Evolutionary conservation across 148 eudicot species (phyloP).

Genomic region (Chenopodium berlandieri): DNA sequence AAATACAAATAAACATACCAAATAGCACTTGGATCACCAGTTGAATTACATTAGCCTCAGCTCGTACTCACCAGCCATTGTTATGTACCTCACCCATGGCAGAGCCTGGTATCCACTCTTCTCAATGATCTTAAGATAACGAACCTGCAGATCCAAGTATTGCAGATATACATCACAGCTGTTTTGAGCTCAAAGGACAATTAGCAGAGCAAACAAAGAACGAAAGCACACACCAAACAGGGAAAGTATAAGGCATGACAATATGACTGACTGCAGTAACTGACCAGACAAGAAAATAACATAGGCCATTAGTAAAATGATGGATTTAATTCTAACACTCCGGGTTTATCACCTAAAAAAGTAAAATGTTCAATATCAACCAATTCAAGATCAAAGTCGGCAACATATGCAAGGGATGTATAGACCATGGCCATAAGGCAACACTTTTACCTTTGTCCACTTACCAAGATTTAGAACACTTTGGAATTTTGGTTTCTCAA

Average conservation of each 20-base stretch:
- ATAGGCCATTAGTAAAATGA: not conserved
- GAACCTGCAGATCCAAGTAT: slow-evolving; percentile 44
- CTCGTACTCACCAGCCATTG: slow-evolving; percentile 71
- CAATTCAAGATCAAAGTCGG: not conserved
- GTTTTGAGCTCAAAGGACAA: not conserved
- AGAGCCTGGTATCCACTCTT: slow-evolving; percentile 68
- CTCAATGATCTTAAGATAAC: slow-evolving; percentile 62
- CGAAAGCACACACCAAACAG: not conserved
- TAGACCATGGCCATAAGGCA: not conserved
- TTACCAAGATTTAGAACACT: not conserved
- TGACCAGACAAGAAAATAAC: not conserved
- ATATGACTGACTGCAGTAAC: not conserved
- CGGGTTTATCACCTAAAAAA: not conserved
- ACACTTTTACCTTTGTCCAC: not conserved
- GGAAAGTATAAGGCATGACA: not conserved
- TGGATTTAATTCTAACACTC: not conserved
- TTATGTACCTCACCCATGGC: slow-evolving; percentile 76
- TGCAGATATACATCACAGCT: not conserved
- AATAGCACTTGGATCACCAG: slow-evolving; percentile 2
- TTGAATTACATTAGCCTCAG: slow-evolving; percentile 39
- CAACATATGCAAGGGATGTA: not conserved
- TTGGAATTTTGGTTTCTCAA: not conserved
- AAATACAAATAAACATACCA: slow-evolving; percentile 11
- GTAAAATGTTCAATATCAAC: not conserved
- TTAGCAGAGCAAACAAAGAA: not conserved